These are phyloP conservation scores for Karstenula rhodostoma DNA, from an alignment of 2,329 filamentous ascomycete species.

Conservation along the genomic window DNA sequence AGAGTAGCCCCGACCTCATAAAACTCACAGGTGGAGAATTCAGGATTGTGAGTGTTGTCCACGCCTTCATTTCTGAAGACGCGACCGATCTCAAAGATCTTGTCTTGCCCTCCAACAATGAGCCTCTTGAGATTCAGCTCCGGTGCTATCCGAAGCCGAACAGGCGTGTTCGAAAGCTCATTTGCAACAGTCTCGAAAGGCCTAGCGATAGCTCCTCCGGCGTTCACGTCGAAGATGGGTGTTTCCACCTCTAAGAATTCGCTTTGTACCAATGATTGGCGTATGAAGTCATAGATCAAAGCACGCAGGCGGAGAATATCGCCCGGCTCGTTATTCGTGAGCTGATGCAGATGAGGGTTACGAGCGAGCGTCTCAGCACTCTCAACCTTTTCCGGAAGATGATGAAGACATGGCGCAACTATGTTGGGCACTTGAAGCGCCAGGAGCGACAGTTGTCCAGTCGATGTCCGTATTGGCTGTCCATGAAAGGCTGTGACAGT, in stretches of 20 bases:
- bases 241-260: conserved; percentile 90
- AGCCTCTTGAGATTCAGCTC: conserved; percentile 95
- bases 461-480: conserved; percentile 70
- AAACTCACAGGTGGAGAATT: conserved; percentile 98
- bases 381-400: conserved; percentile 74
- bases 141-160: conserved; percentile 87
- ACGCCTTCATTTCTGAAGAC: conserved; percentile 90
- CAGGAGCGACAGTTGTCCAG: conserved; percentile 79
- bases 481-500: conserved; percentile 69
- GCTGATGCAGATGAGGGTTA: conserved; percentile 84
- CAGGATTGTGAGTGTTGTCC: conserved; percentile 83
- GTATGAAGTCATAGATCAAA: conserved; percentile 75
- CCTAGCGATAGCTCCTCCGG: conserved; percentile 86
- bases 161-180: conserved; percentile 73
- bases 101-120: conserved; percentile 86
- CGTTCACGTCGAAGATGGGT: conserved; percentile 81
- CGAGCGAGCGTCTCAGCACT: conserved; percentile 77
- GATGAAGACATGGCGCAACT: conserved; percentile 79
- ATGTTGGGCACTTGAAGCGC: conserved; percentile 74
- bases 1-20: conserved; percentile 87
- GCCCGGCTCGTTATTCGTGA: conserved; percentile 73
- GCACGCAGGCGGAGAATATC: conserved; percentile 79
- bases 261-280: conserved; percentile 74
- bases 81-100: conserved; percentile 91
- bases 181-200: conserved; percentile 84